Percentiles rank a stretch among this genome's conserved stretches.
Evolutionary conservation across 306 rosid species (phyloP).

Genomic region (Ziziphus jujuba): DNA sequence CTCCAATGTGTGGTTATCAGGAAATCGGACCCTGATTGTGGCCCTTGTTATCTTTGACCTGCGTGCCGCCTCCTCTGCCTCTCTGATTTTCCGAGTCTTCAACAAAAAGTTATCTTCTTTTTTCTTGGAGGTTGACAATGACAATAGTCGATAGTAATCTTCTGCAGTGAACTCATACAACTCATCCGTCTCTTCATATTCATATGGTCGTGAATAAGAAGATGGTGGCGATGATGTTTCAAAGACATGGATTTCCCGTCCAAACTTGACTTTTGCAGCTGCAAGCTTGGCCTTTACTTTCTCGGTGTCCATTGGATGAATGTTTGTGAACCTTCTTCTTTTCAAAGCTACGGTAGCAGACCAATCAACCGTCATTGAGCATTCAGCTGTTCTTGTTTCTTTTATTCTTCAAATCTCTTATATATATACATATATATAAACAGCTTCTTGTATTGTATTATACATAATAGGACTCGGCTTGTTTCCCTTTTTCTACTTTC

Average conservation of each 20-base stretch:
- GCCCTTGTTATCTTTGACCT: constrained; percentile 75
- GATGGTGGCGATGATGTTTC: constrained; percentile 58
- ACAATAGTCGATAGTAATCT: constrained; percentile 61
- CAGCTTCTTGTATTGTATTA: too few species aligned
- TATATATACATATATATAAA: too few species aligned
- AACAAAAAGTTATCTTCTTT: constrained; percentile 65
- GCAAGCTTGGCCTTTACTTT: constrained; percentile 55
- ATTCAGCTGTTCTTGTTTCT: too few species aligned
- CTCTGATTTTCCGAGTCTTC: constrained; percentile 78
- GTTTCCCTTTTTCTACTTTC: too few species aligned
- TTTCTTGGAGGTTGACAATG: too few species aligned
- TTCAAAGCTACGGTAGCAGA: too few species aligned
- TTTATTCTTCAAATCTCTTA: too few species aligned
- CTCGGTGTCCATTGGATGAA: constrained; percentile 55
- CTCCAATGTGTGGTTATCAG: constrained; percentile 91
- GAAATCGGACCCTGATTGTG: constrained; percentile 80
- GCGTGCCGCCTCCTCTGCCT: constrained; percentile 85
- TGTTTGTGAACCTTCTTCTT: constrained; percentile 49
- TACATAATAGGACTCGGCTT: too few species aligned
- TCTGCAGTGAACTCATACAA: constrained; percentile 77
- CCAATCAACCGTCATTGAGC: too few species aligned
- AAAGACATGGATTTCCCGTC: constrained; percentile 73
- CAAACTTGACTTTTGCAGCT: constrained; percentile 56
- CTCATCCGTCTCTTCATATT: constrained; percentile 52
- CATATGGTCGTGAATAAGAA: constrained; percentile 13